Conservation (phyloP, 2,329 filamentous ascomycete species). For the Pseudodiploospora longispora region DNA sequence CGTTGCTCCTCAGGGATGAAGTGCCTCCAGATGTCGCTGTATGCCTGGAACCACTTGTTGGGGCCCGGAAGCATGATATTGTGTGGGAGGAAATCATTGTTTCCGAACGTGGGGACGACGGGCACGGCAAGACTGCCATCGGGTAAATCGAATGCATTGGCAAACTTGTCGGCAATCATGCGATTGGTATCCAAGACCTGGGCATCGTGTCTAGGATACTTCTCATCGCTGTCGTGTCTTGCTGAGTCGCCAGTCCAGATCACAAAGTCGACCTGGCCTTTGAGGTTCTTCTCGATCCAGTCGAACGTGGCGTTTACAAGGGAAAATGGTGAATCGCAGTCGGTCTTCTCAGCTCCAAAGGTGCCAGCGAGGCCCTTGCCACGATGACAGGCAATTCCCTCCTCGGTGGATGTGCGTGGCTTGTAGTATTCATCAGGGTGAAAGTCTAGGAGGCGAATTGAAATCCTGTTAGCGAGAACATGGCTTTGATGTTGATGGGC, state of each 20-base stretch:
- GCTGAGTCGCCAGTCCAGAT: conserved; percentile 90
- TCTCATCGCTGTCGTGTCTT: conserved; percentile 80
- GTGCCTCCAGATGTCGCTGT: conserved; percentile 68
- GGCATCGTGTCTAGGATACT: conserved; percentile 62
- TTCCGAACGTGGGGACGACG: conserved; percentile 84
- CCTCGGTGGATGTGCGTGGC: conserved; percentile 61
- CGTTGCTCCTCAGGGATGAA: conserved; percentile 91
- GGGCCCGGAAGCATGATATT: conserved; percentile 85
- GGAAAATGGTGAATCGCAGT: conserved; percentile 76
- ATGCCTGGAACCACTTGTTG: conserved; percentile 75
- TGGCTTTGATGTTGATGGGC: conserved; percentile 5
- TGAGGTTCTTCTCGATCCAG: conserved; percentile 75
- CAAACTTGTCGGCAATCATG: conserved; percentile 67
- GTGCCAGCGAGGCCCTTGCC: conserved; percentile 67
- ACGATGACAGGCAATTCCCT: conserved; percentile 68
- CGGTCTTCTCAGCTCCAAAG: conserved; percentile 78
- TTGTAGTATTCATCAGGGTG: conserved; percentile 89
- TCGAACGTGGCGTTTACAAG: conserved; percentile 83
- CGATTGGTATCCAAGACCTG: conserved; percentile 76
- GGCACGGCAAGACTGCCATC: conserved; percentile 59
- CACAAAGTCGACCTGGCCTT: conserved; percentile 77
- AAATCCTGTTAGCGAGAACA: neutral
- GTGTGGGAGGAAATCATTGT: conserved; percentile 96
- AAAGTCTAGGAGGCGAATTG: conserved; percentile 54
- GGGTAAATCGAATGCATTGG: conserved; percentile 59